These are phyloP conservation scores for Coniophora puteana DNA, from an alignment of 1,284 basidiomycete species.

Conservation along the genomic window DNA sequence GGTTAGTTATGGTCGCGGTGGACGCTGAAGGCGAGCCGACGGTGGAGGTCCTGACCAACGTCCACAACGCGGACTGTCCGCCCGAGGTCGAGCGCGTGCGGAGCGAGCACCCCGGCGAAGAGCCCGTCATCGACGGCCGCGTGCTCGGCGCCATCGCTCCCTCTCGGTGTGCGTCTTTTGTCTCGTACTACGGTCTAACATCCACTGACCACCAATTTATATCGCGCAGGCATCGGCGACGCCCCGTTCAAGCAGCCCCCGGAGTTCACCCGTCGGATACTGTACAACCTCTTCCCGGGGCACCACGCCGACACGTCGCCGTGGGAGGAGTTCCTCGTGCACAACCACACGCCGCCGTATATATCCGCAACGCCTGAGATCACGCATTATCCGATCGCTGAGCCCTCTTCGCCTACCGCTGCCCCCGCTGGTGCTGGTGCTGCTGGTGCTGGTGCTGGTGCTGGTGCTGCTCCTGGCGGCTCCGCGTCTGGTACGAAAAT, in stretches of 20 bases:
- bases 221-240: constrained; percentile 55
- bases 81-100: constrained; percentile 54
- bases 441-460: constrained; percentile 7
- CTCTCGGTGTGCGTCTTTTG: constrained; percentile 52
- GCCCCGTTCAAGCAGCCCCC: constrained; percentile 71
- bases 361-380: constrained; percentile 64
- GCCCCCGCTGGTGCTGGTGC: neutral
- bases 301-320: constrained; percentile 54
- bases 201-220: constrained; percentile 10
- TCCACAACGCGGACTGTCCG: constrained; percentile 62
- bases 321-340: constrained; percentile 62
- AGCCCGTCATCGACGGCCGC: constrained; percentile 55
- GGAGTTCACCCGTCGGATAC: constrained; percentile 60
- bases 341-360: constrained; percentile 65
- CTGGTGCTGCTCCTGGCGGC: too few relatives aligned
- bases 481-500: constrained; percentile 6
- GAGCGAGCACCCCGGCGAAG: constrained; percentile 63
- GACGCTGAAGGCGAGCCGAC: constrained; percentile 43
- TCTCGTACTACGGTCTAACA: constrained; percentile 8
- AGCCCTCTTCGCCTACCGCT: constrained; percentile 15
- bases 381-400: constrained; percentile 47
- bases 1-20: constrained; percentile 49
- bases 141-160: constrained; percentile 71
- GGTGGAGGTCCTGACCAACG: constrained; percentile 50
- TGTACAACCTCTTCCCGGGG: constrained; percentile 64